Conservation (phyloP, 2,329 filamentous ascomycete genomes). For the Gnomoniopsis smithogilvyi region DNA sequence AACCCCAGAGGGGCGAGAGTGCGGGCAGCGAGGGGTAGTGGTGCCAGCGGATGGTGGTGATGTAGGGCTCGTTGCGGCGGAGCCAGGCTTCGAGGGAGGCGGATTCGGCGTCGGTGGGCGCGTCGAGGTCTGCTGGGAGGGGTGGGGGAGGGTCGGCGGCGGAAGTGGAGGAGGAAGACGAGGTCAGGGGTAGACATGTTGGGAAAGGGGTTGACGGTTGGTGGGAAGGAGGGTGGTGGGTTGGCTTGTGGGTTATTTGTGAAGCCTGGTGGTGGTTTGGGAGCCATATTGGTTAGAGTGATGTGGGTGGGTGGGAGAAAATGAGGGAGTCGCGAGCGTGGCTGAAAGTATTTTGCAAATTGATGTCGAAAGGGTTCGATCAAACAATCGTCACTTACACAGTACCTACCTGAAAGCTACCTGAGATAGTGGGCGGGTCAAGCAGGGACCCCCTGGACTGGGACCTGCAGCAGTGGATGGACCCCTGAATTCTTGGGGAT, state of each 20-base stretch:
- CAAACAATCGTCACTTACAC: too few relatives aligned
- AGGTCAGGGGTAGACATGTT: neutral
- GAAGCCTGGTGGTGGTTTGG: neutral
- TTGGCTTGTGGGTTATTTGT: neutral
- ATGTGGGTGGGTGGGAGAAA: neutral
- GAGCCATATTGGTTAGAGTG: neutral
- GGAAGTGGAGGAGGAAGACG: neutral
- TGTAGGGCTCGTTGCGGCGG: constrained; percentile 13
- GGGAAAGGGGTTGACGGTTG: neutral
- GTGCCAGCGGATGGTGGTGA: constrained; percentile 16
- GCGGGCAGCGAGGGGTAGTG: constrained; percentile 12
- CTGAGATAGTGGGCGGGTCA: too few relatives aligned
- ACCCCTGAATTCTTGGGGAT: too few relatives aligned
- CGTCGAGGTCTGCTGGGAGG: constrained; percentile 11
- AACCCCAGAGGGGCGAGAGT: constrained; percentile 16
- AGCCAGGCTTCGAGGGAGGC: constrained; percentile 14
- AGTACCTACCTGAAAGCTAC: too few relatives aligned
- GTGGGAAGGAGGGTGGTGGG: neutral
- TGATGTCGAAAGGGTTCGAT: too few relatives aligned
- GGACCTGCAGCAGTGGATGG: too few relatives aligned
- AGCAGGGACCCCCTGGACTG: too few relatives aligned
- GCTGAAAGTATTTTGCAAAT: neutral
- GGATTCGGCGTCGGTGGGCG: constrained; percentile 11
- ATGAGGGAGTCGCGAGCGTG: neutral
- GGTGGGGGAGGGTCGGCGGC: constrained; percentile 11